A percentile compares a stretch with the other conserved stretches of the same genome.
phyloP scores from a whole-genome alignment of 192 early-diverging fungal genomes.

The Piromyces finnis region DNA sequence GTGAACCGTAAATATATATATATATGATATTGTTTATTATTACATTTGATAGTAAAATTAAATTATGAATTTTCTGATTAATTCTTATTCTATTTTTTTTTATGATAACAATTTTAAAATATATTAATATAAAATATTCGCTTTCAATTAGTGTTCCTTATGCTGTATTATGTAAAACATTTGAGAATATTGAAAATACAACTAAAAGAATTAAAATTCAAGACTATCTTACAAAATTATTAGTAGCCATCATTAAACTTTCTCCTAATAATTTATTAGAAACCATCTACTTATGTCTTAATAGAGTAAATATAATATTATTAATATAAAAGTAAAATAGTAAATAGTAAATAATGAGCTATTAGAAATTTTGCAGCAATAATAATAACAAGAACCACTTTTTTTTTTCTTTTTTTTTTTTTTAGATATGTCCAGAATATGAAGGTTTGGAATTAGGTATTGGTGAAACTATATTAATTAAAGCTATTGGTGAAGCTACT shows the following conservation, averaged over 20 bases:
- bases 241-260: slow-evolving; percentile 38
- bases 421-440: slow-evolving; percentile 74
- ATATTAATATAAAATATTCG: too few species aligned
- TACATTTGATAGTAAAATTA: too few species aligned
- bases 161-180: slow-evolving; percentile 70
- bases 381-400: too few species aligned
- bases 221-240: slow-evolving; percentile 49
- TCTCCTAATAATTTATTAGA: slow-evolving; percentile 48
- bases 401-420: too few species aligned
- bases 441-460: slow-evolving; percentile 91
- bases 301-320: slow-evolving; percentile 31
- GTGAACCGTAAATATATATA: background rate
- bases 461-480: slow-evolving; percentile 81
- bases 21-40: too few species aligned
- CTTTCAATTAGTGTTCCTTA: slow-evolving; percentile 44
- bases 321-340: background rate
- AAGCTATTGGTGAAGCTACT: slow-evolving; percentile 80
- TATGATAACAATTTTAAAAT: too few species aligned
- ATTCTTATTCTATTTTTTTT: too few species aligned
- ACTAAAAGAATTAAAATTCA: slow-evolving; percentile 72
- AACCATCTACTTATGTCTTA: slow-evolving; percentile 79
- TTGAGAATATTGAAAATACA: slow-evolving; percentile 71
- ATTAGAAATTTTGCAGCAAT: too few species aligned
- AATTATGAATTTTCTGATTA: too few species aligned
- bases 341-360: too few species aligned